Conservation (phyloP, 2,329 filamentous ascomycete genomes). For the Botrytis cinerea region DNA sequence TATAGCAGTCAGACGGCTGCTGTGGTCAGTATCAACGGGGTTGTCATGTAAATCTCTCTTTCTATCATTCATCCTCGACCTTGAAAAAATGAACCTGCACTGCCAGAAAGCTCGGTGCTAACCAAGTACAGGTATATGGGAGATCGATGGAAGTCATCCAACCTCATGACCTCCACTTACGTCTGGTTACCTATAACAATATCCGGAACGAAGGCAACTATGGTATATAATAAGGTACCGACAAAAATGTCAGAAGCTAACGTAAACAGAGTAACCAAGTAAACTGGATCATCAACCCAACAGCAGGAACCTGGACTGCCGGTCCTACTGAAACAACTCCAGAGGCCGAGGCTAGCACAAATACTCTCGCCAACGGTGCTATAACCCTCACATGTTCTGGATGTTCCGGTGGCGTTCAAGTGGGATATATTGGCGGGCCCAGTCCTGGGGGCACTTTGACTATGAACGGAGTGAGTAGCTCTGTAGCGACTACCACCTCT, state of each 20-base stretch:
- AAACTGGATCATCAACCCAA: conserved; percentile 55
- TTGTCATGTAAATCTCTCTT: conserved; percentile 35
- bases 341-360: conserved; percentile 52
- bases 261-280: conserved; percentile 48
- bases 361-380: conserved; percentile 49
- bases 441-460: conserved; percentile 48
- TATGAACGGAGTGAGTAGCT: conserved; percentile 50
- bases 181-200: conserved; percentile 64
- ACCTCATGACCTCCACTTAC: conserved; percentile 62
- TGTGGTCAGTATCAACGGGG: conserved; percentile 50
- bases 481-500: conserved; percentile 50
- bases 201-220: conserved; percentile 52
- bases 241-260: conserved; percentile 11
- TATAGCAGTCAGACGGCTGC: conserved; percentile 63
- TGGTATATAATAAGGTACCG: conserved; percentile 39
- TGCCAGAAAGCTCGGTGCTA: neutral
- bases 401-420: conserved; percentile 53
- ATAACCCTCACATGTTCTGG: conserved; percentile 49
- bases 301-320: conserved; percentile 47
- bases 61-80: neutral
- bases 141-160: conserved; percentile 63
- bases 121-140: conserved; percentile 58
- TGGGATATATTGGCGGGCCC: conserved; percentile 57
- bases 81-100: neutral
- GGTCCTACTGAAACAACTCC: conserved; percentile 50